These are phyloP conservation scores for Colletotrichum lindemuthianum DNA, from an alignment of 2,329 filamentous ascomycete species.

Conservation along the genomic window DNA sequence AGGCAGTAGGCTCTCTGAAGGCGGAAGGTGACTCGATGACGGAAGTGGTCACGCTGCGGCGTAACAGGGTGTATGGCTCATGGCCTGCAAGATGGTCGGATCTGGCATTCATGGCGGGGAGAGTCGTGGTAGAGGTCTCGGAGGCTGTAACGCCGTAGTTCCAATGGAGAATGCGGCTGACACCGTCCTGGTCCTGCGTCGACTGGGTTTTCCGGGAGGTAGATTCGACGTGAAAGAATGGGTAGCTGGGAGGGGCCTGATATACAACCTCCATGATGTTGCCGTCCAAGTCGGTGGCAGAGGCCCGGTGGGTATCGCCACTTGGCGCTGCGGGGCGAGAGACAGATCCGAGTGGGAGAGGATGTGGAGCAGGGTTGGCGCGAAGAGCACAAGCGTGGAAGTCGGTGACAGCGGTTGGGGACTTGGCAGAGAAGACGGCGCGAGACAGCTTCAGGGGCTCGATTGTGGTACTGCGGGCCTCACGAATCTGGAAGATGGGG, in stretches of 20 bases:
- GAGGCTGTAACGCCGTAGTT: conserved; percentile 55
- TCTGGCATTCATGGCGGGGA: conserved; percentile 38
- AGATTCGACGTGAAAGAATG: conserved; percentile 47
- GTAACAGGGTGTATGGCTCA: conserved; percentile 42
- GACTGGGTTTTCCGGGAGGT: conserved; percentile 49
- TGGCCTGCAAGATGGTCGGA: conserved; percentile 36
- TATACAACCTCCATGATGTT: conserved; percentile 86
- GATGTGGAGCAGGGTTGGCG: conserved; percentile 56
- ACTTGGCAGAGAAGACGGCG: conserved; percentile 75
- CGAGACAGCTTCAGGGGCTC: conserved; percentile 53
- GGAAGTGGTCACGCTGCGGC: conserved; percentile 49
- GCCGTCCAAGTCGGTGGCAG: conserved; percentile 81
- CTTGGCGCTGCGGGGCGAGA: conserved; percentile 54
- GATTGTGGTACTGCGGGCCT: conserved; percentile 49
- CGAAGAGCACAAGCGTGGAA: conserved; percentile 78
- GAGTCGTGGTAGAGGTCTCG: conserved; percentile 30
- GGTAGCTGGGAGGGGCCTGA: conserved; percentile 48
- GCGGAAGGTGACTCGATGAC: conserved; percentile 40
- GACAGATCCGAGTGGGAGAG: conserved; percentile 51
- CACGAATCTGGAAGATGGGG: conserved; percentile 58
- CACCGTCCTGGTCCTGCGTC: conserved; percentile 49
- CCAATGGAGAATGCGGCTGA: conserved; percentile 59
- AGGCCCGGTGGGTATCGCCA: conserved; percentile 56
- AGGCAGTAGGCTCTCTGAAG: conserved; percentile 18
- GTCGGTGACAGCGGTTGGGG: conserved; percentile 71